These are phyloP conservation scores for Andrographis paniculata DNA, from an alignment of 305 asterid species.

Conservation along the genomic window DNA sequence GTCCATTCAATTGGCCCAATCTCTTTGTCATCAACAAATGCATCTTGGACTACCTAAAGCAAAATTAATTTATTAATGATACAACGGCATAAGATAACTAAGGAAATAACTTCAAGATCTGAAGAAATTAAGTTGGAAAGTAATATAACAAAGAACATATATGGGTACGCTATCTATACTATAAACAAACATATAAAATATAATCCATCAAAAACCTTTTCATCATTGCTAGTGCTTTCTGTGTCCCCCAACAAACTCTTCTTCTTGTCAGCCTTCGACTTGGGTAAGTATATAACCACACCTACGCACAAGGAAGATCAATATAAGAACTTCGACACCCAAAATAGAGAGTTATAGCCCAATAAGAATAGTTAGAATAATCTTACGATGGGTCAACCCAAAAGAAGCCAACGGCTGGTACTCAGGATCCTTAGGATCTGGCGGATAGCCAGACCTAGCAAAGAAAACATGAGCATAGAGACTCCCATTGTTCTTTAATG, in stretches of 20 bases:
- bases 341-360: not conserved
- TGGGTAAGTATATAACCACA: slow-evolving; percentile 68
- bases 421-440: slow-evolving; percentile 87
- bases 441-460: slow-evolving; percentile 86
- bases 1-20: slow-evolving; percentile 68
- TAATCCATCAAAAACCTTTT: slow-evolving; percentile 42
- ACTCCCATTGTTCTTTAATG: slow-evolving; percentile 79
- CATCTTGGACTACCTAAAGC: slow-evolving; percentile 51
- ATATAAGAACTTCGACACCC: slow-evolving; percentile 12
- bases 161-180: not conserved
- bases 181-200: slow-evolving; percentile 13
- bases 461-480: slow-evolving; percentile 91
- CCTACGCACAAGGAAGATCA: slow-evolving; percentile 33
- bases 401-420: slow-evolving; percentile 82
- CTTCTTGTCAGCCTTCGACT: slow-evolving; percentile 67
- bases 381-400: slow-evolving; percentile 71
- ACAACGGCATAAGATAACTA: slow-evolving; percentile 3
- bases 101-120: slow-evolving; percentile 11
- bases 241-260: slow-evolving; percentile 73
- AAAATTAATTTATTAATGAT: slow-evolving; percentile 16
- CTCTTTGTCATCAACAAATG: slow-evolving; percentile 45
- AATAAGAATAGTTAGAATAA: slow-evolving; percentile 8
- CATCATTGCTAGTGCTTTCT: slow-evolving; percentile 31
- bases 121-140: not conserved
- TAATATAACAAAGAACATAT: slow-evolving; percentile 2